A percentile compares a stretch with the other conserved stretches of the same genome.
Evolutionary conservation across 1,284 basidiomycete species (phyloP).

Genomic region (Mycosarcoma mackinlayi): DNA sequence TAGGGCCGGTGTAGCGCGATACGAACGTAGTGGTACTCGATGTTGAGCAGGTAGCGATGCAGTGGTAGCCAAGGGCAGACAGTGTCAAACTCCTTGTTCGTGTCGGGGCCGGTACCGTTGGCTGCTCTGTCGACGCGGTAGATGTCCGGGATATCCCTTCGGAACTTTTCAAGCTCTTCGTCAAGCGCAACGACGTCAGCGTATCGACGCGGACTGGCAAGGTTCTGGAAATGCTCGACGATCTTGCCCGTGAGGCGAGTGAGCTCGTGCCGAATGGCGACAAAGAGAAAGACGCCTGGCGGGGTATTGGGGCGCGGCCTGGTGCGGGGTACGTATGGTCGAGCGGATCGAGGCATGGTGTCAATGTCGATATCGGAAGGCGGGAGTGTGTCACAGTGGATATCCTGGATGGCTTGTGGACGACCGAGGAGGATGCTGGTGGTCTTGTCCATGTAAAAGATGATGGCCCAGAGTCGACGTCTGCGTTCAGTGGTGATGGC

Average conservation of each 20-base stretch:
- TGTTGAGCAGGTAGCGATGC: constrained; percentile 63
- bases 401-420: constrained; percentile 82
- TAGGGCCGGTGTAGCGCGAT: constrained; percentile 64
- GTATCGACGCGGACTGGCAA: constrained; percentile 80
- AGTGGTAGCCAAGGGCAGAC: constrained; percentile 59
- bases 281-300: constrained; percentile 86
- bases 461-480: constrained; percentile 89
- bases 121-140: constrained; percentile 77
- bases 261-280: constrained; percentile 85
- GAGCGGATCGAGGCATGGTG: constrained; percentile 67
- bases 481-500: constrained; percentile 86
- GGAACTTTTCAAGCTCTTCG: constrained; percentile 85
- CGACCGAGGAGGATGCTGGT: constrained; percentile 86
- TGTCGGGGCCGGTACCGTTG: constrained; percentile 70
- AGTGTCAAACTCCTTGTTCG: constrained; percentile 55
- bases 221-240: constrained; percentile 93
- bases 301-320: constrained; percentile 68
- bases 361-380: constrained; percentile 84
- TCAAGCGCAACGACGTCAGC: constrained; percentile 85
- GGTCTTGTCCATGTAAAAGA: constrained; percentile 91
- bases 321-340: constrained; percentile 39
- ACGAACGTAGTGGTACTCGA: constrained; percentile 63
- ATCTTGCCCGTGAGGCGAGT: constrained; percentile 88
- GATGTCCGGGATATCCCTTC: constrained; percentile 80
- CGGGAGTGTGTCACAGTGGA: constrained; percentile 79